A percentile compares a stretch with the other conserved stretches of the same genome.
Conservation (phyloP, 495 filamentous ascomycete genomes). For the Neurospora sp. region DNA sequence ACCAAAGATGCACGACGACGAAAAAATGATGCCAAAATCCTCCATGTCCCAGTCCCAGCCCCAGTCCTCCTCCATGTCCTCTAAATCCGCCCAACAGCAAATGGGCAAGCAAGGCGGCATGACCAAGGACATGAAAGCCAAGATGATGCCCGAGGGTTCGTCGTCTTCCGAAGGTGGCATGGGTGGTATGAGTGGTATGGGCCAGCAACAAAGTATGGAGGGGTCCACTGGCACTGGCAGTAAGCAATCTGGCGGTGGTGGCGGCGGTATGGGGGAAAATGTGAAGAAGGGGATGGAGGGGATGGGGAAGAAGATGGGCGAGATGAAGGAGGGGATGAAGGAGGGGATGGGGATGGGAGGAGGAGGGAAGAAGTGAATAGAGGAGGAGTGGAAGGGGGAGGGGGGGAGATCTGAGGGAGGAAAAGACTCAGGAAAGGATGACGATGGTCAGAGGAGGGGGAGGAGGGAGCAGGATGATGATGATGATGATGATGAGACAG, state of each 20-base stretch:
- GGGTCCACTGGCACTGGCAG: neutral
- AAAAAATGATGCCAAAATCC: slow-evolving; percentile 4
- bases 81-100: neutral
- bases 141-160: neutral
- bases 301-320: slow-evolving; percentile 12
- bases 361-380: slow-evolving; percentile 9
- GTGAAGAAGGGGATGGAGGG: neutral
- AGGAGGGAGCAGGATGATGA: neutral
- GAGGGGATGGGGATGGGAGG: slow-evolving; percentile 1
- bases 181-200: neutral
- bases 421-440: neutral
- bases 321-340: slow-evolving; percentile 16
- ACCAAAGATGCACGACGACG: slow-evolving; percentile 16
- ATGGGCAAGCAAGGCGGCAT: neutral
- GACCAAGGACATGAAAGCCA: neutral
- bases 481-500: neutral
- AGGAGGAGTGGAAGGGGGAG: no score
- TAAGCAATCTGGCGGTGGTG: neutral
- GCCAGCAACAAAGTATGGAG: neutral
- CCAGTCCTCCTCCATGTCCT: neutral
- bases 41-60: neutral
- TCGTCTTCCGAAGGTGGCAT: neutral
- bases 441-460: neutral
- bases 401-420: neutral
- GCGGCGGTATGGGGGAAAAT: neutral